These are phyloP conservation scores for Tetrapisispora nanseiensis DNA, from an alignment of 805 yeast species.

Conservation along the genomic window DNA sequence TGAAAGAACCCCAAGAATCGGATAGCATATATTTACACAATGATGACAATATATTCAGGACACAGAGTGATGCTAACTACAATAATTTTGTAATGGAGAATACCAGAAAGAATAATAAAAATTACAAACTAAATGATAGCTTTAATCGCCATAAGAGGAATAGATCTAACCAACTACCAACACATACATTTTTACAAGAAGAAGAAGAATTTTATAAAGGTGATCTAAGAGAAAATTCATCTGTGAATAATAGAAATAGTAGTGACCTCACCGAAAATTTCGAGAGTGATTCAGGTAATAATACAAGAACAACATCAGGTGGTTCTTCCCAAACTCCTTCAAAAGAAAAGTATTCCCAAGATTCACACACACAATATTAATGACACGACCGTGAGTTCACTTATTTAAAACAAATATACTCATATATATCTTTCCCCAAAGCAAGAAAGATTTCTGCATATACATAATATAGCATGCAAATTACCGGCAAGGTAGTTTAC, in stretches of 20 bases:
- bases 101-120: background rate
- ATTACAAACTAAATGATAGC: background rate
- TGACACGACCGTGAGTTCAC: no score
- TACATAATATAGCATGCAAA: no score
- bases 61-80: background rate
- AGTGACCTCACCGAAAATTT: background rate
- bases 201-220: constrained; percentile 11
- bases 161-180: background rate
- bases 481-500: no score
- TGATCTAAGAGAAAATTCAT: background rate
- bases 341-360: background rate
- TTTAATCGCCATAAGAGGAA: background rate
- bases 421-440: no score
- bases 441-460: no score
- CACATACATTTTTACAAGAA: constrained; percentile 10
- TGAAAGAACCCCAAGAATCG: background rate
- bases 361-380: background rate
- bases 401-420: no score
- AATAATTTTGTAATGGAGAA: background rate
- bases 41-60: constrained; percentile 4
- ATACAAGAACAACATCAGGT: background rate
- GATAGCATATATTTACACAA: constrained; percentile 3
- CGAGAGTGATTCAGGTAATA: background rate
- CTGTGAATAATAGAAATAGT: background rate
- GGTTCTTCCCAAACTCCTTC: background rate